Evolutionary conservation across 1,284 basidiomycete genomes (phyloP).

Genomic region (Trichosporon sp.): DNA sequence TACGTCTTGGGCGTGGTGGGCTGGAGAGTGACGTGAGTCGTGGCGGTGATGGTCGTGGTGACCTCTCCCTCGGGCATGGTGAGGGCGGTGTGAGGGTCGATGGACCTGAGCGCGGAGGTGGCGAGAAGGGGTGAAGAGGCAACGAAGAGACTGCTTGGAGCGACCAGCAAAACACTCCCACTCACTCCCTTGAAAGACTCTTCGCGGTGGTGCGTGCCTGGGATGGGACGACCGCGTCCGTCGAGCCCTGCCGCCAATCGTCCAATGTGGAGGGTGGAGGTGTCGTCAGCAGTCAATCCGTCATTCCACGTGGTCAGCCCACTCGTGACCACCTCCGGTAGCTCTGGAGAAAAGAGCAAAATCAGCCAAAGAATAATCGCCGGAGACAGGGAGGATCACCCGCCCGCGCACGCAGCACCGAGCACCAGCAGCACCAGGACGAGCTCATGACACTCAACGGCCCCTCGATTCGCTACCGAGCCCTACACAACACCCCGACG

Average conservation of each 20-base stretch:
- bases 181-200: too few species aligned
- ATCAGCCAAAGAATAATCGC: not conserved
- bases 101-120: not conserved
- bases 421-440: not conserved
- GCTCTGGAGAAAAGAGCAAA: not conserved
- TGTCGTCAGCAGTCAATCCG: not conserved
- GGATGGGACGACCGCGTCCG: not conserved
- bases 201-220: not conserved
- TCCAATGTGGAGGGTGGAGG: not conserved
- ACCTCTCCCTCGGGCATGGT: slow-evolving; percentile 8
- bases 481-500: not conserved
- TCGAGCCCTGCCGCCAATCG: too few species aligned
- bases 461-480: slow-evolving; percentile 1
- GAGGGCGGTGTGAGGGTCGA: not conserved
- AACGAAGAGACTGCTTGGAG: not conserved
- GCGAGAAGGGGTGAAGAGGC: not conserved
- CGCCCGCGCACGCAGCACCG: not conserved
- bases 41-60: slow-evolving; percentile 44
- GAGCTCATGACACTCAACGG: not conserved
- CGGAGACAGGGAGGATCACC: not conserved
- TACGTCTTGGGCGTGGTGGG: slow-evolving; percentile 34
- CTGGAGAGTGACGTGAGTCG: slow-evolving; percentile 40
- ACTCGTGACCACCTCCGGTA: not conserved
- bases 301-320: not conserved
- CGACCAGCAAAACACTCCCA: not conserved